A percentile compares a stretch with the other conserved stretches of the same genome.
phyloP scores from a whole-genome alignment of 768 basidiomycete species.

The Leccinum rimulosum region DNA sequence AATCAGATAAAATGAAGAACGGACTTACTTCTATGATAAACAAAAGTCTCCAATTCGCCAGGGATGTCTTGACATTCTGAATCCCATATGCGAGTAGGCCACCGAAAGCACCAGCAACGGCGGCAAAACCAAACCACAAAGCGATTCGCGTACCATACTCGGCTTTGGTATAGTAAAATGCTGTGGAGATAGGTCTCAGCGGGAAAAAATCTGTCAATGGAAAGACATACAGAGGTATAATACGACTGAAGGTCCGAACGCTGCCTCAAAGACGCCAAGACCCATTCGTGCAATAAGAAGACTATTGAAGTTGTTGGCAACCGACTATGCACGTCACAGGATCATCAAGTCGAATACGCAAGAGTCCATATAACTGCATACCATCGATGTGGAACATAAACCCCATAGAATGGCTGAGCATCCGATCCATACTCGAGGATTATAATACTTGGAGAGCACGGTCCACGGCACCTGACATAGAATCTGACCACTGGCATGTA shows the following conservation, averaged over 20 bases:
- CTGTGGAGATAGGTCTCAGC: conserved; percentile 22
- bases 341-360: background rate
- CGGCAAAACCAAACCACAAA: conserved; percentile 57
- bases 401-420: conserved; percentile 72
- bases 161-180: conserved; percentile 48
- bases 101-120: conserved; percentile 54
- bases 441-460: conserved; percentile 62
- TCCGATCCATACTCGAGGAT: conserved; percentile 71
- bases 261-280: conserved; percentile 36
- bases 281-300: conserved; percentile 31
- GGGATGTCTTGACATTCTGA: conserved; percentile 37
- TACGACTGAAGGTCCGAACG: conserved; percentile 32
- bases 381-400: conserved; percentile 68
- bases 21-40: conserved; percentile 27
- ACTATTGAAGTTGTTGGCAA: conserved; percentile 24
- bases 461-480: conserved; percentile 69
- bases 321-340: conserved; percentile 17
- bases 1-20: background rate
- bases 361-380: conserved; percentile 18
- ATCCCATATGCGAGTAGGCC: conserved; percentile 55
- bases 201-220: conserved; percentile 13
- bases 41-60: conserved; percentile 42
- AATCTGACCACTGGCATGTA: conserved; percentile 43
- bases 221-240: conserved; percentile 30
- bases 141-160: conserved; percentile 47